phyloP scores from a whole-genome alignment of 164 flowering plant species.

The Macadamia tetraphylla region DNA sequence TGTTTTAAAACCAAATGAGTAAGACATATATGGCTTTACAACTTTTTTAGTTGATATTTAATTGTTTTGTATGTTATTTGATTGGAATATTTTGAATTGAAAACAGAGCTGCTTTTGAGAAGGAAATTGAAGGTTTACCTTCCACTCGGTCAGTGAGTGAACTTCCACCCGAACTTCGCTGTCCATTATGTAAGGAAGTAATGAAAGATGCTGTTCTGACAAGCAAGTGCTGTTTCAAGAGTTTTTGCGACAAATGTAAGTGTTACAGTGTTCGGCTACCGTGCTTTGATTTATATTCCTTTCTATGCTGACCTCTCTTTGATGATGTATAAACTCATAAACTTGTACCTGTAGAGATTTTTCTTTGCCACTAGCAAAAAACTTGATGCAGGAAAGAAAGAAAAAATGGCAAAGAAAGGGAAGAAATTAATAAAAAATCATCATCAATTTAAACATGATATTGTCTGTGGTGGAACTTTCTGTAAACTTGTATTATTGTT shows the following conservation, averaged over 20 bases:
- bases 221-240: slow-evolving; percentile 95
- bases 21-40: slow-evolving; percentile 15
- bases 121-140: slow-evolving; percentile 88
- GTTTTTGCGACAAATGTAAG: slow-evolving; percentile 96
- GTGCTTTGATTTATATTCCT: too few species aligned
- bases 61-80: neutral
- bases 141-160: slow-evolving; percentile 72
- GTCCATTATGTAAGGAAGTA: slow-evolving; percentile 92
- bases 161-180: slow-evolving; percentile 87
- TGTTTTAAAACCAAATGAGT: slow-evolving; percentile 93
- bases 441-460: too few species aligned
- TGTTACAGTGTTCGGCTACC: neutral
- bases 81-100: neutral
- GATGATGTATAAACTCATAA: too few species aligned
- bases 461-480: too few species aligned
- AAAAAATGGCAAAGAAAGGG: too few species aligned
- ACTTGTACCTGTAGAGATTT: too few species aligned
- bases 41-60: neutral
- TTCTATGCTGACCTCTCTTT: too few species aligned
- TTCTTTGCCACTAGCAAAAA: too few species aligned
- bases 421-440: too few species aligned
- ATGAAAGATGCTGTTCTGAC: slow-evolving; percentile 98
- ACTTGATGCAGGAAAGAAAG: too few species aligned
- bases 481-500: too few species aligned
- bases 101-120: slow-evolving; percentile 94